Evolutionary conservation across 306 rosid species (phyloP), one percentile per base, ranked within the genome.

Genomic region (Castanea mollissima): DNA sequence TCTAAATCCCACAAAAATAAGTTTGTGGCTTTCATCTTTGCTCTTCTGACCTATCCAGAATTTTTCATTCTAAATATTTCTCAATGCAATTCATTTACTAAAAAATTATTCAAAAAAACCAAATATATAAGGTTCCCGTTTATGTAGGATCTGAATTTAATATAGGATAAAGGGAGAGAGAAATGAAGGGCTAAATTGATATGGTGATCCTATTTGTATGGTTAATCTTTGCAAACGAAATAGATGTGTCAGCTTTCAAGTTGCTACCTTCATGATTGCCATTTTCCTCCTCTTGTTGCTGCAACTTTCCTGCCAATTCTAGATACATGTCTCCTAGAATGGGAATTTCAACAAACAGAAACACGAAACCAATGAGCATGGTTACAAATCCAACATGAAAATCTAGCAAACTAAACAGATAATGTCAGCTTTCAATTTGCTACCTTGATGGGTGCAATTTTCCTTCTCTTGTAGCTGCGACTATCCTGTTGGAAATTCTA

Each of bases 341-440:
- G 68, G 93, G 93, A 71, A 91, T 69, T 73, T 91, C 92, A 15
- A 81, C 69, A 29, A 52, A 80, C 52, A 86, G 52, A 69, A 91
- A 83, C 64, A 89, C 14, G 54, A 12, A 49, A 49, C 54, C 54
- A 12, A 49, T 2, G 54, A 12, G 12, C 16, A 12, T 49, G 54
- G 54, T 49, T 12, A 46, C 5, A 49, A 49, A 11, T 49, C 54
- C 16, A 49, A 49, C 46, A 41, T 41, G 11, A 41, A 41, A 41
- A 41, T 41, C 46, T 41, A 41, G 63, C 41, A 56, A 78, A 19
- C 32, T 27, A 81, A 70, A 57, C 72, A 46, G 29, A 51, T 1
- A 32, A 32, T 20, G 16, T 70, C 54, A 71, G 71, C 55, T 55
- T 60, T 80, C 38, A 58, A 34, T 78, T 60, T 29, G 74, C 69